A percentile compares a stretch with the other conserved stretches of the same genome.
Conservation (phyloP, 2,329 filamentous ascomycete genomes). For the Hypoxylon rubiginosum region DNA sequence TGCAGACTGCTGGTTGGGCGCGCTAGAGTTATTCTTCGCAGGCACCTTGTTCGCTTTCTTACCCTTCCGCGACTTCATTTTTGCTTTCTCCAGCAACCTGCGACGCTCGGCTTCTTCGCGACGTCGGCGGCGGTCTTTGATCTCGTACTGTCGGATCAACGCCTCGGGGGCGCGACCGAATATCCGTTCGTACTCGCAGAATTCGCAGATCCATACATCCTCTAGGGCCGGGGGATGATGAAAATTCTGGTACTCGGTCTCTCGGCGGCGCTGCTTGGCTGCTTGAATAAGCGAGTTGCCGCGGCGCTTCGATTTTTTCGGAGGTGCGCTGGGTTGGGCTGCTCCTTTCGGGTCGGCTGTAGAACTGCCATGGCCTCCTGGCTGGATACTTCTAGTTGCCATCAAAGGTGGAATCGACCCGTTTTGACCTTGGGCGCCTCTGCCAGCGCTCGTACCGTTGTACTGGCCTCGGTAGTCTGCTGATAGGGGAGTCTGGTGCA, state of each 20-base stretch:
- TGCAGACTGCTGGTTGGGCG: conserved; percentile 45
- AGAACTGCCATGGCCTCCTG: conserved; percentile 36
- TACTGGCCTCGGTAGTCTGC: conserved; percentile 38
- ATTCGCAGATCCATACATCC: conserved; percentile 96
- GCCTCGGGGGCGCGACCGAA: conserved; percentile 89
- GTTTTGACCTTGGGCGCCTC: conserved; percentile 35
- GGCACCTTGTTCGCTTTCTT: conserved; percentile 83
- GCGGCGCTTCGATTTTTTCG: conserved; percentile 74
- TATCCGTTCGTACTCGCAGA: conserved; percentile 97
- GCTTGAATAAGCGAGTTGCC: conserved; percentile 80
- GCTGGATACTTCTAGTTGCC: conserved; percentile 34
- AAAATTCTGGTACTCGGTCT: conserved; percentile 82
- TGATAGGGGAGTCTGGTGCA: conserved; percentile 40
- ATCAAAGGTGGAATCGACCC: conserved; percentile 35
- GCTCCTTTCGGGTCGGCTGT: conserved; percentile 58
- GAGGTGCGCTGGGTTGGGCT: conserved; percentile 54
- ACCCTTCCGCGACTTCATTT: conserved; percentile 90
- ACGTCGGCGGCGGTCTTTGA: conserved; percentile 88
- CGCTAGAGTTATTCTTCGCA: conserved; percentile 59
- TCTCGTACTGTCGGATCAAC: conserved; percentile 91
- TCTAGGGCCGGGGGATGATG: conserved; percentile 77
- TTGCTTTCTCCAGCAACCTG: conserved; percentile 89
- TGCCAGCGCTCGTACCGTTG: conserved; percentile 20
- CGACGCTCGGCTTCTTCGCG: conserved; percentile 89
- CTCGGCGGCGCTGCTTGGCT: conserved; percentile 80